Base-by-base conservation (phyloP, 345 rosid genomes). In the Garcia nutans region DNA sequence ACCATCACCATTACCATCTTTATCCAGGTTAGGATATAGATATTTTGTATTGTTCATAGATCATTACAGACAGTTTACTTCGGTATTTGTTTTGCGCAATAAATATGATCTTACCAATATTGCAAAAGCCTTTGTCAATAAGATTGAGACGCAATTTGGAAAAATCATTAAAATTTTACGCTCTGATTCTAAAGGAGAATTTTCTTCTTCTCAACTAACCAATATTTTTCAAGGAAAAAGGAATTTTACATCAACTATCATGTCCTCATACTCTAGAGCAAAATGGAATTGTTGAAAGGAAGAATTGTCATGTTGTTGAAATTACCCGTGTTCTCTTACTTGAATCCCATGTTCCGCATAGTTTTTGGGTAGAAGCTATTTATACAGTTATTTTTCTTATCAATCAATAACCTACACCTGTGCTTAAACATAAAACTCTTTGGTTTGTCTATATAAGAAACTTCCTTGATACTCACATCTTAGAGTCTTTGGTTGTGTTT, bases 361-460 rank as follows among this genome's bases (percentile, higher is more conserved):
- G 17, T 9, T 70, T 70, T 22, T 55, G 50, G 74, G 74, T 55
- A 2, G 50, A 54, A 70, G 28, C 17, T 3, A 49, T 70, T 10
- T 49, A 70, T 28, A 70, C 47, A 24, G 19, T 6, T 24, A 12
- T 70, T 20, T 24, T 70, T 24, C 74, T 52, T 70, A 19, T 70
- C 8, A 28, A 33, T 8, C 23, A 0, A 15, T 24, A 70, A 52
- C 22, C 60, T 7, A 26, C 24, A 19, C 22, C 0, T 13, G 26
- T 71, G 8, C 61, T 71, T 54, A 10, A 26, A 52, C 37, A 31
- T 13, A 52, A 49, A 20, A 12, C 42, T 24, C 31, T 3, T 9
- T 19, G 3, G 31, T 26, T 33, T 23, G n/a, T n/a, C n/a, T n/a
- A n/a, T n/a, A n/a, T n/a, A n/a, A n/a, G n/a, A n/a, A n/a, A n/a